A percentile compares a stretch with the other conserved stretches of the same genome.
Evolutionary conservation across 768 basidiomycete genomes (phyloP).

Genomic region (Coprinopsis marcescibilis): DNA sequence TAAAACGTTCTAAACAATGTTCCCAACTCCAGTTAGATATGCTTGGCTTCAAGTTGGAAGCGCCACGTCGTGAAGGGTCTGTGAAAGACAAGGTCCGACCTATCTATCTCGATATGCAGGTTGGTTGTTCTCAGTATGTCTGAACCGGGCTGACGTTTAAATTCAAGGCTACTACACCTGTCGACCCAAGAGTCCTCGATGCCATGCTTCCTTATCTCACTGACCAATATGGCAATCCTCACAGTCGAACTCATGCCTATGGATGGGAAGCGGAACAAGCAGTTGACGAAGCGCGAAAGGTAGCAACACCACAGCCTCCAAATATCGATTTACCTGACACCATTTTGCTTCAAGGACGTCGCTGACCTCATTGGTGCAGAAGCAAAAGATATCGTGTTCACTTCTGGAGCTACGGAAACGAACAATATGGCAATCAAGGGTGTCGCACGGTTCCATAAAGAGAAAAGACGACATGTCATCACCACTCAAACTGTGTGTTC

Average conservation of each 20-base stretch:
- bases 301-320: slow-evolving; percentile 17
- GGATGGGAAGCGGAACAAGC: slow-evolving; percentile 98
- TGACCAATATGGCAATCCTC: slow-evolving; percentile 96
- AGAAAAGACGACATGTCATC: slow-evolving; percentile 89
- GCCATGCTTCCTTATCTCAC: slow-evolving; percentile 95
- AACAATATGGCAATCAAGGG: slow-evolving; percentile 99
- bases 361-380: slow-evolving; percentile 93
- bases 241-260: slow-evolving; percentile 97
- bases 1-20: neutral
- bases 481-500: slow-evolving; percentile 84
- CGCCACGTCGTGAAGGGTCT: slow-evolving; percentile 52
- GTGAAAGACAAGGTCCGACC: slow-evolving; percentile 65
- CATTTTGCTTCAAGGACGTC: slow-evolving; percentile 51
- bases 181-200: slow-evolving; percentile 95
- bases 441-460: slow-evolving; percentile 90
- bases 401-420: slow-evolving; percentile 95
- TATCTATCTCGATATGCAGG: slow-evolving; percentile 98
- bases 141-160: slow-evolving; percentile 9
- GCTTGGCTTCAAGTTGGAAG: slow-evolving; percentile 81
- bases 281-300: slow-evolving; percentile 88
- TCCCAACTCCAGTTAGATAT: slow-evolving; percentile 51
- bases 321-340: slow-evolving; percentile 1
- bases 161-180: slow-evolving; percentile 87
- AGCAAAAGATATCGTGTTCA: slow-evolving; percentile 93
- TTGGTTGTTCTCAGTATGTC: slow-evolving; percentile 24